These are phyloP conservation scores for Geotrichum klebahnii DNA, from an alignment of 1,139 yeast species.

Conservation along the genomic window DNA sequence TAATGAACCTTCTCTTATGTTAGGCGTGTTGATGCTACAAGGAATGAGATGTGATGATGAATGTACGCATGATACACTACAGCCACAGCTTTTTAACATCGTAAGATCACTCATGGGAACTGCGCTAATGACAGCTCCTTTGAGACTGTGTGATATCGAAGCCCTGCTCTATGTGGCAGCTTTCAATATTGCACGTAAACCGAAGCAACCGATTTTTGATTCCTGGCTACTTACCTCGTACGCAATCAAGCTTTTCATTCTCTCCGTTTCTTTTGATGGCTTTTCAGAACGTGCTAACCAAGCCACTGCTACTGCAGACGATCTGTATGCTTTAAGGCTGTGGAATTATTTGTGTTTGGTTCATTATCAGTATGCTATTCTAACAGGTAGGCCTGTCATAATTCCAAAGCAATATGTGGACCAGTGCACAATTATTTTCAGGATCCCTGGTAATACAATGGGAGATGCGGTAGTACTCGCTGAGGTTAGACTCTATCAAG, in stretches of 20 bases:
- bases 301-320: slow-evolving; percentile 35
- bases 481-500: slow-evolving; percentile 23
- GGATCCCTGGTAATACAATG: background rate
- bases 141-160: slow-evolving; percentile 54
- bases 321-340: slow-evolving; percentile 49
- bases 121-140: slow-evolving; percentile 47
- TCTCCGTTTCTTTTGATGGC: slow-evolving; percentile 42
- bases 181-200: slow-evolving; percentile 51
- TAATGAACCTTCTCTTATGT: slow-evolving; percentile 23
- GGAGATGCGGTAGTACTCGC: slow-evolving; percentile 21
- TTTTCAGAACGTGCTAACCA: slow-evolving; percentile 32
- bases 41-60: slow-evolving; percentile 43
- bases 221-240: slow-evolving; percentile 49
- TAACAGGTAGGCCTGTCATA: slow-evolving; percentile 45
- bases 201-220: slow-evolving; percentile 48
- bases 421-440: slow-evolving; percentile 38
- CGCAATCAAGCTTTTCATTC: slow-evolving; percentile 47
- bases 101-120: slow-evolving; percentile 47
- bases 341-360: slow-evolving; percentile 49
- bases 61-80: slow-evolving; percentile 45
- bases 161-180: slow-evolving; percentile 50
- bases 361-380: slow-evolving; percentile 48
- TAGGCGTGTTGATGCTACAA: slow-evolving; percentile 28
- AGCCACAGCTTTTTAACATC: slow-evolving; percentile 44
- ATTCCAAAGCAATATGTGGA: slow-evolving; percentile 40